Percentiles rank a stretch among this genome's conserved stretches.
phyloP scores from a whole-genome alignment of 805 yeast species.

The Candida oleophila region DNA sequence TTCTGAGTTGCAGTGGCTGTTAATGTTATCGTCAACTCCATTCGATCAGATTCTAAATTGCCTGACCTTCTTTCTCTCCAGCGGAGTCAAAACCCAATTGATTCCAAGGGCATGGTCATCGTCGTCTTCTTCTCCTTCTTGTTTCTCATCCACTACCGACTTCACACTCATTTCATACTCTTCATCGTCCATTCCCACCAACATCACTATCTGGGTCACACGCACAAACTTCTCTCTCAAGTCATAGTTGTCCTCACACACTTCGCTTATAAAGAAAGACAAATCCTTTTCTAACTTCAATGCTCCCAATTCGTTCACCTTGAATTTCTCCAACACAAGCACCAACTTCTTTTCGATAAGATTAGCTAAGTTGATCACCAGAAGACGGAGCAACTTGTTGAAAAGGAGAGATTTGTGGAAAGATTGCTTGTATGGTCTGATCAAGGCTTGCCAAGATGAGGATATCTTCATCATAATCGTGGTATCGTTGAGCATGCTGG shows the following conservation, averaged over 20 bases:
- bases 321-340: constrained; percentile 54
- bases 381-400: constrained; percentile 44
- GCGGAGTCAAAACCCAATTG: constrained; percentile 76
- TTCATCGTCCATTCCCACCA: constrained; percentile 77
- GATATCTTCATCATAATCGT: constrained; percentile 49
- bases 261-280: constrained; percentile 67
- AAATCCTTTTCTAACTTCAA: constrained; percentile 81
- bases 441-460: constrained; percentile 60
- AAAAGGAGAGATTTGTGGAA: constrained; percentile 53
- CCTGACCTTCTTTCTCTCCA: constrained; percentile 67
- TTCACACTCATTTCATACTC: constrained; percentile 40
- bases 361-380: constrained; percentile 55
- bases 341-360: constrained; percentile 67
- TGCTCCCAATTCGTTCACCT: constrained; percentile 78
- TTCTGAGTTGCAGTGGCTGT: neutral
- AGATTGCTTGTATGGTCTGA: constrained; percentile 63
- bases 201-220: constrained; percentile 79
- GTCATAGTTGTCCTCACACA: constrained; percentile 69
- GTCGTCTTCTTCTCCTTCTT: constrained; percentile 21
- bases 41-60: constrained; percentile 47
- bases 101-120: constrained; percentile 31
- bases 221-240: constrained; percentile 76
- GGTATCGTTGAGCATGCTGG: constrained; percentile 27
- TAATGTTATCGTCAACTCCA: neutral
- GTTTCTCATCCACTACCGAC: constrained; percentile 35